These are phyloP conservation scores for Mesembryanthemum crystallinum DNA, from an alignment of 148 eudicot genomes.

Conservation along the genomic window DNA sequence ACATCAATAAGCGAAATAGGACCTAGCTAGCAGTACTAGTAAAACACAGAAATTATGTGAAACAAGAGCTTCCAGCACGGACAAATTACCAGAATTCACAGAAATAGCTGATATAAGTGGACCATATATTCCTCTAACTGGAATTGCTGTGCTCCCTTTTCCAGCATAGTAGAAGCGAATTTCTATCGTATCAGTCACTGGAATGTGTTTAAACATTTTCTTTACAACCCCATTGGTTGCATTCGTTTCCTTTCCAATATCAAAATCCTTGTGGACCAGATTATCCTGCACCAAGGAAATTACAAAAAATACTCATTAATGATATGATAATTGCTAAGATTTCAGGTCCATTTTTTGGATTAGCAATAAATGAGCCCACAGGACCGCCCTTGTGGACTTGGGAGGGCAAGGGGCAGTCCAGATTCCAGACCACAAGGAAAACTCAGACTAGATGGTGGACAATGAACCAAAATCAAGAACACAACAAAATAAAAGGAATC, in stretches of 20 bases:
- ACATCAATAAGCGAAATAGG: not conserved
- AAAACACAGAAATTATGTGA: not conserved
- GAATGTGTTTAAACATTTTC: slow-evolving; percentile 25
- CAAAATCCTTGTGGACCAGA: slow-evolving; percentile 42
- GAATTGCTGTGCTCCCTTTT: slow-evolving; percentile 58
- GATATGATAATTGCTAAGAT: too few relatives aligned
- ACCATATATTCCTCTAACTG: slow-evolving; percentile 58
- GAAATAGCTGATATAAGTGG: slow-evolving; percentile 69
- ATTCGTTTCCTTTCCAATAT: slow-evolving; percentile 42
- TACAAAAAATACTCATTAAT: slow-evolving; percentile 1
- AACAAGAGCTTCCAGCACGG: not conserved
- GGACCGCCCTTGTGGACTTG: too few relatives aligned
- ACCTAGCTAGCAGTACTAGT: not conserved
- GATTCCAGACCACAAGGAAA: too few relatives aligned
- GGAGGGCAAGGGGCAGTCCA: too few relatives aligned
- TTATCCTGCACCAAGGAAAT: slow-evolving; percentile 45
- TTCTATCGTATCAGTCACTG: slow-evolving; percentile 43
- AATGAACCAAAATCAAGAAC: too few relatives aligned
- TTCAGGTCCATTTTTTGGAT: too few relatives aligned
- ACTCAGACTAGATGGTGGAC: too few relatives aligned
- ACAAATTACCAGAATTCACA: slow-evolving; percentile 46
- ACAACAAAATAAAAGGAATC: too few relatives aligned
- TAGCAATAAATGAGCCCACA: too few relatives aligned
- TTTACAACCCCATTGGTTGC: slow-evolving; percentile 37
- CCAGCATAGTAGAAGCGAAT: slow-evolving; percentile 58